These are phyloP conservation scores for Amanita molliuscula DNA, from an alignment of 768 basidiomycete species.

Conservation along the genomic window DNA sequence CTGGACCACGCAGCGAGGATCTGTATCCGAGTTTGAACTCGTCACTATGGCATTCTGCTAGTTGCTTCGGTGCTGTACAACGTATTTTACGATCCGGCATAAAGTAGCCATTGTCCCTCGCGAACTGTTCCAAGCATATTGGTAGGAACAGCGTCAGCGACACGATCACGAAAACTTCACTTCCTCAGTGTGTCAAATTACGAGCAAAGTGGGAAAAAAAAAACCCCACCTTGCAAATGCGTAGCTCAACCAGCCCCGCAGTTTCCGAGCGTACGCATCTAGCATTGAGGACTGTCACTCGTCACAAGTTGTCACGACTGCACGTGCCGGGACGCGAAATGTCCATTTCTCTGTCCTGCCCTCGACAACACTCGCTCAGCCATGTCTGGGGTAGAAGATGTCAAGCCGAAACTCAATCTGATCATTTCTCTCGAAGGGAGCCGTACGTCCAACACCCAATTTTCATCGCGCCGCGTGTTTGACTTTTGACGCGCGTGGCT, in stretches of 20 bases:
- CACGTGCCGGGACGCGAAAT: not conserved
- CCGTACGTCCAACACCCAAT: slow-evolving; percentile 21
- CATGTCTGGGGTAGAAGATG: slow-evolving; percentile 42
- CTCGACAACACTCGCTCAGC: not conserved
- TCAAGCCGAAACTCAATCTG: slow-evolving; percentile 66
- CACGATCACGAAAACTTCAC: slow-evolving; percentile 76
- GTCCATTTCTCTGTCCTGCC: not conserved
- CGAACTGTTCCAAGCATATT: slow-evolving; percentile 81
- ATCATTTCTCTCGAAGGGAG: slow-evolving; percentile 42
- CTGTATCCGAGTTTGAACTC: slow-evolving; percentile 12
- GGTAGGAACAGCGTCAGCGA: slow-evolving; percentile 76
- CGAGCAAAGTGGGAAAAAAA: not conserved
- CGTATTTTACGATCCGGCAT: slow-evolving; percentile 56
- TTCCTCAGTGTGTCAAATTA: slow-evolving; percentile 14
- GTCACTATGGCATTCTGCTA: slow-evolving; percentile 10
- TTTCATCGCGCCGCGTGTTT: slow-evolving; percentile 10
- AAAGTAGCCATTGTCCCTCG: slow-evolving; percentile 77
- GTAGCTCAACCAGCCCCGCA: slow-evolving; percentile 76
- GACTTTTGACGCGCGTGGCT: slow-evolving; percentile 3
- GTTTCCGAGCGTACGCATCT: slow-evolving; percentile 25
- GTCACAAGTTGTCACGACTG: not conserved
- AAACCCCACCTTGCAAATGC: slow-evolving; percentile 84
- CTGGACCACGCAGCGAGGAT: slow-evolving; percentile 66
- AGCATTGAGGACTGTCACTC: not conserved
- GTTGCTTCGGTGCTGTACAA: slow-evolving; percentile 31